These are phyloP conservation scores for Mycena galopus DNA, from an alignment of 768 basidiomycete genomes.

Conservation along the genomic window DNA sequence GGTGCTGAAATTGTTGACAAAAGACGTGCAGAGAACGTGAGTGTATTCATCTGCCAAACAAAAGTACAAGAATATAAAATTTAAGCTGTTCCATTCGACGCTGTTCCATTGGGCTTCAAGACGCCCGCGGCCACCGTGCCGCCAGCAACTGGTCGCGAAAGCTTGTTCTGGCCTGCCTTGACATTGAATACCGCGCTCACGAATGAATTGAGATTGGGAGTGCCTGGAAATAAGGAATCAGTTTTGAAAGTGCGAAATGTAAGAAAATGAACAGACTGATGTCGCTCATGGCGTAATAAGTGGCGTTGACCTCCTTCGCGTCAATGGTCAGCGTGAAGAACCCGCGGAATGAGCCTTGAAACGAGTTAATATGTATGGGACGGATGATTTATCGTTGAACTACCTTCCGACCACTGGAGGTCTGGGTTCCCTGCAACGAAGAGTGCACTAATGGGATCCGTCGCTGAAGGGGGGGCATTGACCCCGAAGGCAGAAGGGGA, in stretches of 20 bases:
- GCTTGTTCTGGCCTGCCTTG: constrained; percentile 58
- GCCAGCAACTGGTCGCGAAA: constrained; percentile 63
- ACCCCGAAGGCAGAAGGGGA: constrained; percentile 62
- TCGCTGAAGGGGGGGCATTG: constrained; percentile 52
- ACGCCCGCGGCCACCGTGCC: constrained; percentile 60
- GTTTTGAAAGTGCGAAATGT: neutral
- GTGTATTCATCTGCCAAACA: no score
- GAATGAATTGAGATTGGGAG: constrained; percentile 60
- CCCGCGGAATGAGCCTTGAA: constrained; percentile 60
- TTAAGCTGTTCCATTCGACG: constrained; percentile 11
- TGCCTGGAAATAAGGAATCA: constrained; percentile 42
- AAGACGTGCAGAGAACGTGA: no score
- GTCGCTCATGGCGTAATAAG: constrained; percentile 68
- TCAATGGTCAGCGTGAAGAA: constrained; percentile 69
- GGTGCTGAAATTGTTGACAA: no score
- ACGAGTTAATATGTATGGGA: neutral
- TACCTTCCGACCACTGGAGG: constrained; percentile 70
- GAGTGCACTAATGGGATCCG: constrained; percentile 52
- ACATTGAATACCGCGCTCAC: constrained; percentile 58
- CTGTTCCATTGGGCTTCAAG: constrained; percentile 41
- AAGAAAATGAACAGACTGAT: constrained; percentile 50
- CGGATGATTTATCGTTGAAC: neutral
- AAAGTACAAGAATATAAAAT: neutral
- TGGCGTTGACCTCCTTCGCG: constrained; percentile 59
- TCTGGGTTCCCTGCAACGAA: constrained; percentile 60